phyloP scores from a whole-genome alignment of 2,329 filamentous ascomycete genomes.

The Fusarium ambrosium region DNA sequence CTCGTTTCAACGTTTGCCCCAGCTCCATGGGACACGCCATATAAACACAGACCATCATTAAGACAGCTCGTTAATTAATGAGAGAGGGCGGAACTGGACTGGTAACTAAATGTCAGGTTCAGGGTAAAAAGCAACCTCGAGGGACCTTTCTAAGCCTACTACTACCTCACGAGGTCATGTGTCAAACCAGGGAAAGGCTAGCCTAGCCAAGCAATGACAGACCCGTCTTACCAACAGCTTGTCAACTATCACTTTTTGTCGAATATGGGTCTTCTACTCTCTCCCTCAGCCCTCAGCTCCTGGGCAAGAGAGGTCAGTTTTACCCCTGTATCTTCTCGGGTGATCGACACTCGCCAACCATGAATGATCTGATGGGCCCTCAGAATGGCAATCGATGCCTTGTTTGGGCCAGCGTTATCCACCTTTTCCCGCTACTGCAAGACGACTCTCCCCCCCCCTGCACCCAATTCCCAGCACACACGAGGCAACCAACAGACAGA shows the following conservation, averaged over 20 bases:
- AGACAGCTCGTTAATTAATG: background rate
- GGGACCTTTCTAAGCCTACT: background rate
- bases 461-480: background rate
- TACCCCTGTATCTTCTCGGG: background rate
- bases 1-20: background rate
- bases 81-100: background rate
- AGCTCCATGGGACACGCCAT: background rate
- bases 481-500: slow-evolving; percentile 1
- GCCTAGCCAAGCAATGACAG: background rate
- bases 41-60: background rate
- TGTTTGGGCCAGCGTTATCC: background rate
- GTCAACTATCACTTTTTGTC: slow-evolving; percentile 1
- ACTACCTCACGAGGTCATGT: background rate
- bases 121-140: background rate
- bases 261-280: background rate
- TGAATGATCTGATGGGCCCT: slow-evolving; percentile 8
- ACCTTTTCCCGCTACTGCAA: slow-evolving; percentile 8
- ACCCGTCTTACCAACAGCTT: background rate
- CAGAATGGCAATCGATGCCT: background rate
- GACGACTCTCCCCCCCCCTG: background rate
- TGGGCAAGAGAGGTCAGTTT: no score
- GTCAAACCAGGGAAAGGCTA: background rate
- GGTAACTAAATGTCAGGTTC: background rate
- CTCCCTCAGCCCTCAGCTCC: background rate
- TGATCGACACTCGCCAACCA: slow-evolving; percentile 13